These are phyloP conservation scores for Vaccinium vitisidaea DNA, from an alignment of 148 eudicot genomes.

Conservation along the genomic window DNA sequence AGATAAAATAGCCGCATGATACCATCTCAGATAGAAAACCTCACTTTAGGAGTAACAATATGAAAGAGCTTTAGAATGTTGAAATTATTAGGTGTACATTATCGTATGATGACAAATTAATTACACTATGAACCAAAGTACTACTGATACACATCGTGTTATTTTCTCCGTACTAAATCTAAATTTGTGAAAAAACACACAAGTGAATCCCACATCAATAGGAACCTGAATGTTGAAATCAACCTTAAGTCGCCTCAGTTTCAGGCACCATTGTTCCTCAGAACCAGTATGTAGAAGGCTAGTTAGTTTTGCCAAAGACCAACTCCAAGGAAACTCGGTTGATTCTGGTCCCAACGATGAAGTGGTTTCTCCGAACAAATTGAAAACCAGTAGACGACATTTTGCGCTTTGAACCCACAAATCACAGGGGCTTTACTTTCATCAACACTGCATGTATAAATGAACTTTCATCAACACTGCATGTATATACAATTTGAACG, in stretches of 20 bases:
- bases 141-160: background rate
- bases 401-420: background rate
- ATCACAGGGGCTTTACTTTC: background rate
- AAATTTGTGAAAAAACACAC: background rate
- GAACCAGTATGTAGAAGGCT: background rate
- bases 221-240: background rate
- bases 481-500: constrained; percentile 3
- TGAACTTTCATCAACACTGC: background rate
- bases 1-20: no score
- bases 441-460: background rate
- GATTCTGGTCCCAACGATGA: background rate
- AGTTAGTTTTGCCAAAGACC: background rate
- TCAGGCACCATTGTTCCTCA: background rate
- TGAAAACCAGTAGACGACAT: background rate
- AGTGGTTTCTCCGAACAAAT: background rate
- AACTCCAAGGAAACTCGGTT: background rate
- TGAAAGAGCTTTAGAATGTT: background rate
- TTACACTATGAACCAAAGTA: no score
- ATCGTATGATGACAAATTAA: background rate
- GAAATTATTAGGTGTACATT: background rate
- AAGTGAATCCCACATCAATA: background rate
- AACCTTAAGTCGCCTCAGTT: background rate
- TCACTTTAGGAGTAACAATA: background rate
- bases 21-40: background rate
- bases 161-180: background rate